Evolutionary conservation across 345 rosid species (phyloP).

Genomic region (Jatropha curcas): DNA sequence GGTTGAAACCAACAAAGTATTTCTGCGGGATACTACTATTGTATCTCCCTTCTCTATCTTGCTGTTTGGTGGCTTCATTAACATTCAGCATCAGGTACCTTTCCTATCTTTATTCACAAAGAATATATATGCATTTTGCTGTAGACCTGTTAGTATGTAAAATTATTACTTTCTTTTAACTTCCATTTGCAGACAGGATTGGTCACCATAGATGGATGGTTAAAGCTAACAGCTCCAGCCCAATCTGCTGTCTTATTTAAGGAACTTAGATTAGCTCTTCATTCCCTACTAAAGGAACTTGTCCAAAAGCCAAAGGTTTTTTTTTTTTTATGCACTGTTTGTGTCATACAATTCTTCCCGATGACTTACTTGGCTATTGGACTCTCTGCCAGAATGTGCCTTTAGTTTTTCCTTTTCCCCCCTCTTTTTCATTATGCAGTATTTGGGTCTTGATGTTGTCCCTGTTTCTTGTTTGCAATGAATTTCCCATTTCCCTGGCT

Average conservation of each 20-base stretch:
- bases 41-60: conserved; percentile 83
- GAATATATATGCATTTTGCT: not conserved
- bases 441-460: not conserved
- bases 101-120: not conserved
- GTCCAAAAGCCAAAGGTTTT: conserved; percentile 77
- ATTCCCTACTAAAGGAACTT: conserved; percentile 61
- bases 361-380: not conserved
- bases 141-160: conserved; percentile 5
- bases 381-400: not conserved
- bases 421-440: not conserved
- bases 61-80: conserved; percentile 84
- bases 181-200: conserved; percentile 53
- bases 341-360: not conserved
- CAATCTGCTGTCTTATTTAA: conserved; percentile 91
- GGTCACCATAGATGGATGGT: conserved; percentile 80
- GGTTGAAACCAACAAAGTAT: conserved; percentile 89
- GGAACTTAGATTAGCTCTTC: conserved; percentile 74
- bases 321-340: not conserved
- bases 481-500: not conserved
- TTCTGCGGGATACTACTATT: conserved; percentile 79
- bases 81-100: conserved; percentile 82
- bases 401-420: not conserved
- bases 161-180: not conserved
- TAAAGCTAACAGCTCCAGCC: conserved; percentile 82
- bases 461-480: not conserved